Base-by-base conservation (phyloP, 805 yeast species). In the Ascoidea rubescens region DNA sequence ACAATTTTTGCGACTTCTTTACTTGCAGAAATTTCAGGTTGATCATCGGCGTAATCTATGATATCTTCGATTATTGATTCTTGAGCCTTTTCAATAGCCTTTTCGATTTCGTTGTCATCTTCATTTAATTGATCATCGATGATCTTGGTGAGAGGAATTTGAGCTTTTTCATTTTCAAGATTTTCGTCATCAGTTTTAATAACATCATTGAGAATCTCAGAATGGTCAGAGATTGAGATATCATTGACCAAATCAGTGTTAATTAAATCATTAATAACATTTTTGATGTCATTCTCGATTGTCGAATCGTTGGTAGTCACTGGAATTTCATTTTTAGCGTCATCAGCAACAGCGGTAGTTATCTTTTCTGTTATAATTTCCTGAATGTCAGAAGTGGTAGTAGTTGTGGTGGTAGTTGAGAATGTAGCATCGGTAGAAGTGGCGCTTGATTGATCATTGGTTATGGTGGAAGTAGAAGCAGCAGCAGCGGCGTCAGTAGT, bases 401-500 rank as follows among this genome's bases (percentile, higher is more conserved):
- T 21, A 21, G 28, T 21, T 21, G 28, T 21, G 28, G 28, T 21
- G 28, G 28, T 21, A 21, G 28, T 21, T 21, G 28, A 21, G 28
- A 21, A 21, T 28, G 48, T 17, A 12, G 51, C 37, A 44, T 17
- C 50, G 17, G 48, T n/a, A 37, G 52, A 16, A 46, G 43, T 59
- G 47, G 47, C 51, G 28, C 17, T 30, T 14, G 47, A 52, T 46
- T 50, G 53, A 33, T 33, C 55, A 10, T 37, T 42, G 21, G 48
- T 48, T 37, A 10, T 46, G 12, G 21, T 30, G 17, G 48, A 45
- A 46, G 52, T 51, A 52, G 54, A 53, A 16, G 49, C 49, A 10
- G 32, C 42, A n/a, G 51, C 55, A 42, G 57, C 52, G 10, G 59
- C 55, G 48, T 53, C 46, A 1, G 50, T 53, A 21, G 58, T n/a